Conservation (phyloP, 176 grass and related monocot species). For the maize (Zea mays) region DNA sequence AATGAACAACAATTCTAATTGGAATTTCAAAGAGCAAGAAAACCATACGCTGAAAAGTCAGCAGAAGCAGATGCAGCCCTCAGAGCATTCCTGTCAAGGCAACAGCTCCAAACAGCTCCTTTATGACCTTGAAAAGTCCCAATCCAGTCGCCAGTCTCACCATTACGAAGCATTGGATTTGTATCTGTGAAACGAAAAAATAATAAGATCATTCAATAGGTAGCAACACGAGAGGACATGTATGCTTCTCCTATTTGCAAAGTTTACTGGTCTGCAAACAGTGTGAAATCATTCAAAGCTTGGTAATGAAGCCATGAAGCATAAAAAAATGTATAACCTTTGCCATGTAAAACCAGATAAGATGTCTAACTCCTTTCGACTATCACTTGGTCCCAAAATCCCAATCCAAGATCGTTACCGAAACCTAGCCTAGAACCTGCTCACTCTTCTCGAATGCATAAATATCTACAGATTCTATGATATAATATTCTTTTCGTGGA, state of each 20-base stretch:
- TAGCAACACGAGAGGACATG: background rate
- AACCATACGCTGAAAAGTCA: slow-evolving; percentile 93
- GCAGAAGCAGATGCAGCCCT: slow-evolving; percentile 87
- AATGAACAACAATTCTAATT: background rate
- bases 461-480: background rate
- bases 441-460: background rate
- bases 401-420: background rate
- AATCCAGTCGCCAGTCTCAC: slow-evolving; percentile 99
- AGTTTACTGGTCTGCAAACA: background rate
- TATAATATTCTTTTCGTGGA: background rate
- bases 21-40: slow-evolving; percentile 19
- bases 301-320: too few species aligned
- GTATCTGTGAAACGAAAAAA: slow-evolving; percentile 59
- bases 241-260: background rate
- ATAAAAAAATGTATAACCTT: background rate
- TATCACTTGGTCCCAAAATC: background rate
- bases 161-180: slow-evolving; percentile 97
- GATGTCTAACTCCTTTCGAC: background rate
- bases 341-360: background rate
- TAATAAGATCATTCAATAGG: background rate
- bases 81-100: slow-evolving; percentile 86
- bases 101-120: slow-evolving; percentile 97
- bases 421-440: background rate
- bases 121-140: slow-evolving; percentile 99
- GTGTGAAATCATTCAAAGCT: background rate